These are phyloP conservation scores for Venturia effusa DNA, from an alignment of 2,329 filamentous ascomycete genomes.

Conservation along the genomic window DNA sequence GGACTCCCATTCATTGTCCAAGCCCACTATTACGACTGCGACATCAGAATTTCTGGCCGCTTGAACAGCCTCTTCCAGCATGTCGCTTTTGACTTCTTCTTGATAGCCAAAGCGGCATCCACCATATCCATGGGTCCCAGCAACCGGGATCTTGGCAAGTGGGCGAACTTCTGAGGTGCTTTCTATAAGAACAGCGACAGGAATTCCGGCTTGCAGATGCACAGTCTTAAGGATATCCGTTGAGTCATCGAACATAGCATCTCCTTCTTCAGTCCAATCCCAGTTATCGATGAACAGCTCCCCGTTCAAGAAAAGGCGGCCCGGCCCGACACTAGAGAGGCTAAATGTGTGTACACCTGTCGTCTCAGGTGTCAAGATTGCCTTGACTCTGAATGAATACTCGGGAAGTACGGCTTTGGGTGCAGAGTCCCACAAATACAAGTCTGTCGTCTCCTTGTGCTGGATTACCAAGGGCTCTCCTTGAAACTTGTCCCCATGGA, in stretches of 20 bases:
- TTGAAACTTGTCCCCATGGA: slow-evolving; percentile 50
- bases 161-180: slow-evolving; percentile 58
- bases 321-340: slow-evolving; percentile 57
- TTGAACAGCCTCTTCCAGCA: slow-evolving; percentile 45
- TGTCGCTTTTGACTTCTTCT: slow-evolving; percentile 53
- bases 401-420: slow-evolving; percentile 50
- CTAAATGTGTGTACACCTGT: slow-evolving; percentile 55
- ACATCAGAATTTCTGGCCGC: slow-evolving; percentile 62
- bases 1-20: slow-evolving; percentile 70
- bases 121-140: slow-evolving; percentile 55
- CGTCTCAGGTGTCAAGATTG: slow-evolving; percentile 46
- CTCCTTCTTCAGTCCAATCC: slow-evolving; percentile 59
- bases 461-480: slow-evolving; percentile 47
- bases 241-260: slow-evolving; percentile 61
- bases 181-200: slow-evolving; percentile 52
- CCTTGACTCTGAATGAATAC: slow-evolving; percentile 54
- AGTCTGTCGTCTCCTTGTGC: slow-evolving; percentile 51
- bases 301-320: slow-evolving; percentile 49
- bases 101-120: slow-evolving; percentile 63
- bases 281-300: slow-evolving; percentile 52
- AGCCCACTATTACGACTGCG: slow-evolving; percentile 65
- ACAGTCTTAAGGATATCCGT: slow-evolving; percentile 52
- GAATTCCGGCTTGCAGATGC: slow-evolving; percentile 46
- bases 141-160: slow-evolving; percentile 44
- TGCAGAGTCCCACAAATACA: slow-evolving; percentile 61